phyloP scores from a whole-genome alignment of 148 eudicot genomes.

The Bassia scoparia region DNA sequence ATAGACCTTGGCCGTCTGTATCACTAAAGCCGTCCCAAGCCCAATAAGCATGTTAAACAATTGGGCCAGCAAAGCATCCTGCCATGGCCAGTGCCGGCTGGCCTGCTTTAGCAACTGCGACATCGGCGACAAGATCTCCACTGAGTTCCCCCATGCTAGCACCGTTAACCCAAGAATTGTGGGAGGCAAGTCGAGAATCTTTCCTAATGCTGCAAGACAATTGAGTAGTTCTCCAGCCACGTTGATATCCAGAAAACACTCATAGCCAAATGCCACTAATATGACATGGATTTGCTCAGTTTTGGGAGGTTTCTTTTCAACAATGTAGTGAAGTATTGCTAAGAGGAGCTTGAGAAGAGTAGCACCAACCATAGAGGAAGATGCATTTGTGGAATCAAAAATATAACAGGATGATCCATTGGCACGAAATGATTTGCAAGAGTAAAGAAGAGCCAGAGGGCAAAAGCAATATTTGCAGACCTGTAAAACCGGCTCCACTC shows the following conservation, averaged over 20 bases:
- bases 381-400: constrained; percentile 56
- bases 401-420: constrained; percentile 55
- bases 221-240: constrained; percentile 82
- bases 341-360: constrained; percentile 61
- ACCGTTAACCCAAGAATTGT: constrained; percentile 85
- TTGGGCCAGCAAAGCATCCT: constrained; percentile 96
- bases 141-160: constrained; percentile 93
- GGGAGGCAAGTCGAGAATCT: constrained; percentile 63
- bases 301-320: constrained; percentile 85
- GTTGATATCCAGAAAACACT: constrained; percentile 93
- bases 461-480: constrained; percentile 85
- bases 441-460: constrained; percentile 71
- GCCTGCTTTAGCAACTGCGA: constrained; percentile 92
- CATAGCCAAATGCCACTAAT: constrained; percentile 68
- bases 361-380: constrained; percentile 77
- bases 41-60: constrained; percentile 96
- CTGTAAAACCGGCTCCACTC: constrained; percentile 82
- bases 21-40: constrained; percentile 79
- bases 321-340: constrained; percentile 62
- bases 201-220: constrained; percentile 77
- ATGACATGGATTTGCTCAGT: constrained; percentile 56
- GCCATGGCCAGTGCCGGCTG: constrained; percentile 99
- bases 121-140: constrained; percentile 97
- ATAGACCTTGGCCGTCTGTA: constrained; percentile 62
- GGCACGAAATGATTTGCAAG: constrained; percentile 78